A percentile compares a stretch with the other conserved stretches of the same genome.
Evolutionary conservation across 192 early-diverging fungal species (phyloP).

Genomic region (Phycomyces nitens): DNA sequence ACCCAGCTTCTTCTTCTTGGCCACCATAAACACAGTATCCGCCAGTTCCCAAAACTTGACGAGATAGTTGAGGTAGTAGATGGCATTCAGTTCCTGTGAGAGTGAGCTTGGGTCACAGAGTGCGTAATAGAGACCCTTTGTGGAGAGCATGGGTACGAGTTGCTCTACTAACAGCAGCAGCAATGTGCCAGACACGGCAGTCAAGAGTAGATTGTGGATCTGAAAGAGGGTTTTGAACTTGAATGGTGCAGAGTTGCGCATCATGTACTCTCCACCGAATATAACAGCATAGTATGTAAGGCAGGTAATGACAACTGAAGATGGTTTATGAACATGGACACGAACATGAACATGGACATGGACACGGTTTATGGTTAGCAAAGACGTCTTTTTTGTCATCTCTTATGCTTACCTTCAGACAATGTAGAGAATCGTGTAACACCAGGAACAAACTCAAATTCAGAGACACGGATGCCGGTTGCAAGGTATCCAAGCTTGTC

Average conservation of each 20-base stretch:
- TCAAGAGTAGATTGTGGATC: conserved; percentile 77
- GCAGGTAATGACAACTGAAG: conserved; percentile 38
- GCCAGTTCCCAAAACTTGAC: conserved; percentile 85
- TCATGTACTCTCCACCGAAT: conserved; percentile 70
- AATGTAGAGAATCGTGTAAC: conserved; percentile 48
- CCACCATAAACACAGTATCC: conserved; percentile 82
- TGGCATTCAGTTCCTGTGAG: conserved; percentile 67
- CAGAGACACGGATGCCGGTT: conserved; percentile 38
- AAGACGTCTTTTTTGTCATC: not conserved
- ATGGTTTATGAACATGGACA: no score
- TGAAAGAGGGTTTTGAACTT: conserved; percentile 69
- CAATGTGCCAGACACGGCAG: conserved; percentile 60
- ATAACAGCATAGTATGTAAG: conserved; percentile 64
- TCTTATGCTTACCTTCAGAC: conserved; percentile 16
- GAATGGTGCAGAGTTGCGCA: conserved; percentile 60
- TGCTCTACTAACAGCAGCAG: conserved; percentile 71
- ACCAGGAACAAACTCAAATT: conserved; percentile 46
- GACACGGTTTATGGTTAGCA: no score
- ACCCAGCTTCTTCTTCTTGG: conserved; percentile 74
- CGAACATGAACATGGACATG: no score
- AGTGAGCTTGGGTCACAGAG: conserved; percentile 63
- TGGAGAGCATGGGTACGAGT: conserved; percentile 59
- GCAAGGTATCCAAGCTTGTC: conserved; percentile 33
- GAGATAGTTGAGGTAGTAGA: conserved; percentile 88
- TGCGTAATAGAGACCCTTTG: conserved; percentile 67